Percentiles rank a stretch among this genome's conserved stretches.
These are phyloP conservation scores for Xylaria sp. DNA, from an alignment of 2,329 filamentous ascomycete genomes.

Conservation along the genomic window DNA sequence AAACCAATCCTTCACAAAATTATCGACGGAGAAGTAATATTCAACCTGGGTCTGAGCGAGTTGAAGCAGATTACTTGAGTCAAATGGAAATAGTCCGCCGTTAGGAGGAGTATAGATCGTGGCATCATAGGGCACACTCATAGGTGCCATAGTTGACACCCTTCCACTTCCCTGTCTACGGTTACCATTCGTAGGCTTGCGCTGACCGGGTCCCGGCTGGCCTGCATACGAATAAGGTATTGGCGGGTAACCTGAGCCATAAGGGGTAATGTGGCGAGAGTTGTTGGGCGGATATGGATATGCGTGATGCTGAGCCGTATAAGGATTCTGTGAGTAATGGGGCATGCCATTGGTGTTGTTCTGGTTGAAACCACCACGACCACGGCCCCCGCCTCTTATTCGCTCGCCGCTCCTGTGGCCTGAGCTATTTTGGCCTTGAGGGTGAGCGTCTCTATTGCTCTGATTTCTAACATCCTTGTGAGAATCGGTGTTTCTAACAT, in stretches of 20 bases:
- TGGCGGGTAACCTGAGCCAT: conserved; percentile 38
- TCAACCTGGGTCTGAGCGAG: conserved; percentile 69
- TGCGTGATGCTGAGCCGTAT: conserved; percentile 33
- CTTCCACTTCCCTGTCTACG: conserved; percentile 42
- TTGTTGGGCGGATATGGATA: conserved; percentile 41
- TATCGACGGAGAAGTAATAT: conserved; percentile 98
- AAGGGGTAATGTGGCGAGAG: conserved; percentile 38
- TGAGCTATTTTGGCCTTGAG: conserved; percentile 41
- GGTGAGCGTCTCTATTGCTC: conserved; percentile 39
- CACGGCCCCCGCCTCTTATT: conserved; percentile 59
- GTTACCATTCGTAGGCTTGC: conserved; percentile 43
- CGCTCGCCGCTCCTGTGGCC: conserved; percentile 53
- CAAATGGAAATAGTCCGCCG: conserved; percentile 56
- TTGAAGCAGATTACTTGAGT: conserved; percentile 59
- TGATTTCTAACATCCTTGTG: conserved; percentile 40
- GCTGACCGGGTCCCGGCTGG: conserved; percentile 41
- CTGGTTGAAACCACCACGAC: conserved; percentile 53
- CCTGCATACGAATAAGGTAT: conserved; percentile 46
- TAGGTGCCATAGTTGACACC: conserved; percentile 54
- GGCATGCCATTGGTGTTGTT: conserved; percentile 44
- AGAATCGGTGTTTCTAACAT: conserved; percentile 37
- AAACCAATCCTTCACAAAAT: conserved; percentile 92
- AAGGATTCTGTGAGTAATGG: conserved; percentile 45
- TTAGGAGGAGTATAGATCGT: conserved; percentile 65
- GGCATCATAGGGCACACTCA: conserved; percentile 67